Evolutionary conservation across 2,329 filamentous ascomycete species (phyloP).

Genomic region (Aspergillus tamarii): DNA sequence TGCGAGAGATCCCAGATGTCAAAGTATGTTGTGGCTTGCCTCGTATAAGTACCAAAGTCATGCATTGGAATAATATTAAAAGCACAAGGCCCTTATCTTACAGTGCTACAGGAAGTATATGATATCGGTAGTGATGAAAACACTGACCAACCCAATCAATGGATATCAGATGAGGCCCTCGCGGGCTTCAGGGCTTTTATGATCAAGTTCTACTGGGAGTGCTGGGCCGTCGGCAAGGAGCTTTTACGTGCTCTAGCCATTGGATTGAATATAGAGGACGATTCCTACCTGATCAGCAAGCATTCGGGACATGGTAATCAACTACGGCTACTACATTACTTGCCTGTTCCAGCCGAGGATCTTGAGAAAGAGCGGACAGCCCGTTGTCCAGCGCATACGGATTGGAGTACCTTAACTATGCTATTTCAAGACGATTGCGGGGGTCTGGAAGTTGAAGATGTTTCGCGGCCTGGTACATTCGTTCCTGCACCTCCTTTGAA

Average conservation of each 20-base stretch:
- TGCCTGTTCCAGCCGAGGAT: slow-evolving; percentile 49
- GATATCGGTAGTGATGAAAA: slow-evolving; percentile 56
- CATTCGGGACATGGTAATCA: slow-evolving; percentile 63
- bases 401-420: slow-evolving; percentile 58
- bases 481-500: slow-evolving; percentile 45
- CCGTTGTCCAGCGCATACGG: slow-evolving; percentile 57
- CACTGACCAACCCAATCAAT: slow-evolving; percentile 52
- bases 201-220: slow-evolving; percentile 54
- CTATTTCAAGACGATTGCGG: slow-evolving; percentile 59
- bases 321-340: slow-evolving; percentile 64
- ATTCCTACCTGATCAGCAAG: slow-evolving; percentile 49
- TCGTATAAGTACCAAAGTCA: background rate
- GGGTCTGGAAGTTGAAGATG: slow-evolving; percentile 56
- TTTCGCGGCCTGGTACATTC: slow-evolving; percentile 42
- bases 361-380: slow-evolving; percentile 49
- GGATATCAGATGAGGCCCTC: slow-evolving; percentile 50
- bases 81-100: slow-evolving; percentile 5
- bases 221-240: slow-evolving; percentile 47
- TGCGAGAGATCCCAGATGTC: slow-evolving; percentile 53
- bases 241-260: slow-evolving; percentile 52
- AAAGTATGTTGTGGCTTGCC: slow-evolving; percentile 45
- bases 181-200: slow-evolving; percentile 54
- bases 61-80: background rate
- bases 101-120: slow-evolving; percentile 50
- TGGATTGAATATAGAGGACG: slow-evolving; percentile 52